Evolutionary conservation across 1,284 basidiomycete species (phyloP).

Genomic region (Ustilago loliicola): DNA sequence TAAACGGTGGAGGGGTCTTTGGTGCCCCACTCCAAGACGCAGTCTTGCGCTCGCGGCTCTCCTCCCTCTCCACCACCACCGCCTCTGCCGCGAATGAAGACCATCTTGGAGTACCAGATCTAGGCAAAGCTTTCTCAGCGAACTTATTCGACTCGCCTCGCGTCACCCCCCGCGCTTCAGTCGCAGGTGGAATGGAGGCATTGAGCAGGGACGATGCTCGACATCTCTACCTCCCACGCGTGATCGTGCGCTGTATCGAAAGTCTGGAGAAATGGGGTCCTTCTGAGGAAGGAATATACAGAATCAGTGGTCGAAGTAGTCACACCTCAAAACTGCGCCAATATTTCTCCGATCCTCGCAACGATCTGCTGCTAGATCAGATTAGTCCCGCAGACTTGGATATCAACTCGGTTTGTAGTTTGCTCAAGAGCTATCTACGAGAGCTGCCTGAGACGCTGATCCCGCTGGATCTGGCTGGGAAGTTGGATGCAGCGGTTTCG

Average conservation of each 20-base stretch:
- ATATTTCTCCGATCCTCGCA: conserved; percentile 49
- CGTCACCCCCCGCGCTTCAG: conserved; percentile 29
- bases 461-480: conserved; percentile 19
- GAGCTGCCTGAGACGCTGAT: conserved; percentile 63
- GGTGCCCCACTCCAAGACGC: conserved; percentile 60
- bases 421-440: conserved; percentile 66
- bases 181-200: conserved; percentile 22
- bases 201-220: conserved; percentile 51
- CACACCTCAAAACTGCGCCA: conserved; percentile 62
- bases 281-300: conserved; percentile 67
- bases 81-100: conserved; percentile 1
- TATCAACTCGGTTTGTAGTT: conserved; percentile 67
- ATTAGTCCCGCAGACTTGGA: conserved; percentile 66
- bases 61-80: conserved; percentile 3
- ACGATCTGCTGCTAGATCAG: conserved; percentile 57
- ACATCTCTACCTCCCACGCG: conserved; percentile 50
- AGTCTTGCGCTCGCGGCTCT: conserved; percentile 53
- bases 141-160: conserved; percentile 32
- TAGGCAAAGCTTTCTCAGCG: conserved; percentile 43
- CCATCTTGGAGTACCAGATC: conserved; percentile 46
- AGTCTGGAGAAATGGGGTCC: conserved; percentile 63
- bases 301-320: conserved; percentile 63
- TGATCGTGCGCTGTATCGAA: conserved; percentile 66
- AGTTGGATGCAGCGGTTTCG: conserved; percentile 41
- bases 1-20: conserved; percentile 37